phyloP scores from a whole-genome alignment of 306 rosid genomes.

The Acacia confusa region DNA sequence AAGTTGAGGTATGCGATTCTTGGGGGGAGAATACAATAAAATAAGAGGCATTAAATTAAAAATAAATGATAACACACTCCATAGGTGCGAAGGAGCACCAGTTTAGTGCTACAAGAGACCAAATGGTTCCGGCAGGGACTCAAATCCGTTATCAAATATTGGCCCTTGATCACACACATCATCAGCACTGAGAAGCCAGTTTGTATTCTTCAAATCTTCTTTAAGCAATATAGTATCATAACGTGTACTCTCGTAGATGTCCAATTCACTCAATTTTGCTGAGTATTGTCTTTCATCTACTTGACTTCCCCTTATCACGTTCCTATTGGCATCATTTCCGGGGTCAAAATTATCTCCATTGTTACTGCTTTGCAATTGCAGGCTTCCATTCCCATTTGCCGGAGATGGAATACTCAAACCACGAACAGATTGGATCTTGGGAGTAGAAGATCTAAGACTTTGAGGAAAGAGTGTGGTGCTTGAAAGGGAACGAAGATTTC shows the following conservation, averaged over 20 bases:
- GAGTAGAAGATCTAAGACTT: slow-evolving; percentile 63
- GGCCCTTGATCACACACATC: slow-evolving; percentile 73
- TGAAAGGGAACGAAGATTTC: slow-evolving; percentile 69
- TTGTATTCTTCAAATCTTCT: slow-evolving; percentile 86
- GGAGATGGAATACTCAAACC: slow-evolving; percentile 8
- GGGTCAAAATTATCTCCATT: slow-evolving; percentile 50
- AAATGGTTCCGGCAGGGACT: slow-evolving; percentile 89
- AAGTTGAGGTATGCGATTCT: slow-evolving; percentile 49
- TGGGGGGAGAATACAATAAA: slow-evolving; percentile 27
- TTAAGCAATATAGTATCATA: slow-evolving; percentile 87
- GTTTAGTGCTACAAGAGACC: slow-evolving; percentile 63
- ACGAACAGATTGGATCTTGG: slow-evolving; percentile 61
- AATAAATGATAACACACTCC: slow-evolving; percentile 25
- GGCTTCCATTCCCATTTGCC: slow-evolving; percentile 44
- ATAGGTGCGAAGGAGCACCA: slow-evolving; percentile 34
- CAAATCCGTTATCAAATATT: slow-evolving; percentile 85
- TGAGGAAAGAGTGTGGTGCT: slow-evolving; percentile 90
- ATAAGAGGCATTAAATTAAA: slow-evolving; percentile 36
- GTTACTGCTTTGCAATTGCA: slow-evolving; percentile 37
- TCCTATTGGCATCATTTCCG: background rate
- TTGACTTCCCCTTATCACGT: slow-evolving; percentile 48
- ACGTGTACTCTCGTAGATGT: slow-evolving; percentile 88
- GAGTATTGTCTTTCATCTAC: slow-evolving; percentile 47
- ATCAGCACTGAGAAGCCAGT: slow-evolving; percentile 84
- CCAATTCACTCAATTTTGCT: slow-evolving; percentile 70